Evolutionary conservation across 768 basidiomycete species (phyloP), one percentile per base, ranked within the genome.

Genomic region (Russula vinacea): DNA sequence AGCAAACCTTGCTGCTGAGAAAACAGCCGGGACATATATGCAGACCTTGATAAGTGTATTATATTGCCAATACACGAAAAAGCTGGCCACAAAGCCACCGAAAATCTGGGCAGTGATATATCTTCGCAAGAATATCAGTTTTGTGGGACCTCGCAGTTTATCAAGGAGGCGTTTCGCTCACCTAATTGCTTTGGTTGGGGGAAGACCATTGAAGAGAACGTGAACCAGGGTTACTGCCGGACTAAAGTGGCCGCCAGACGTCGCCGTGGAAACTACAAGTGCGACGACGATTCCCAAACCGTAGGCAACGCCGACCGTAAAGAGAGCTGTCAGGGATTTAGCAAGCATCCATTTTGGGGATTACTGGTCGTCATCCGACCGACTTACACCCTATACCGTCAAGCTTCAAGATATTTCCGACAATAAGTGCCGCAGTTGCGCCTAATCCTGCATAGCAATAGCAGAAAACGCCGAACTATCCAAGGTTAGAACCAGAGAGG

Each of bases 151-250:
- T 63, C 44, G n/a, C 19, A 16, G 6, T 16, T 16, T 22, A 17
- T 29, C 29, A 29, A n/a, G 53, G 5, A 29, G 19, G 14, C 4
- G 11, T 10, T 24, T 61, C 40, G 70, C 75, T 62, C 45, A 86
- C 86, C 82, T 75, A 32, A 74, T 52, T 4, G 81, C 85, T 62
- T 85, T 88, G 51, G 70, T 58, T 14, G 72, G 58, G 1, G 87
- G 84, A 73, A 87, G 85, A 0, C 80, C 80, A 64, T 76, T 82
- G 77, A 83, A 82, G 16, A 87, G 11, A 19, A 78, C 74, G 49
- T 80, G 74, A 9, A 80, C 73, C 53, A 88, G 75, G 3, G 86
- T 84, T 24, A 89, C 78, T 54, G 81, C 79, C 2, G 89, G 90
- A 55, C 76, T 77, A 64, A 80, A 75, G 69, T 80, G 79, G 1